Evolutionary conservation across 176 grass and related monocot genomes (phyloP), one percentile per base, ranked within the genome.

Genomic region (Luzula sylvatica): DNA sequence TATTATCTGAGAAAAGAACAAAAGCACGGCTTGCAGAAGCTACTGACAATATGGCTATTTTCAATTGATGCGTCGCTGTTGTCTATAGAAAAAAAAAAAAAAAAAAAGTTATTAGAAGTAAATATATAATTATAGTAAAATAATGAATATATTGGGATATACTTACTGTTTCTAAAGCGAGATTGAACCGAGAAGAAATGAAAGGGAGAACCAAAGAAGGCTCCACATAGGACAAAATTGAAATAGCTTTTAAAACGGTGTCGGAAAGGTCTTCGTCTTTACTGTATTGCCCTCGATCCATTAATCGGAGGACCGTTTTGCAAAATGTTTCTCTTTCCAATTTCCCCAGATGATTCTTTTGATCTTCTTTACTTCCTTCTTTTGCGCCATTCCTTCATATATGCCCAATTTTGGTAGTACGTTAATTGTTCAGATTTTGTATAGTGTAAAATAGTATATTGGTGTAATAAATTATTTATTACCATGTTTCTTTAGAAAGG

Each of bases 271-370:
- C 77, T 66, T 71, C 75, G 20, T 88, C 72, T 66, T 95, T 95
- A 83, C 90, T 95, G 49, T 95, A 88, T 68, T 88, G 90, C 71
- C 90, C 84, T 58, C 80, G 83, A 65, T 88, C 83, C 61, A 95
- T 76, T 61, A 88, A 82, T 88, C 83, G 88, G 50, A 88, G 60
- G 27, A 95, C 50, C 42, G 66, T 72, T 72, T 88, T 79, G 38
- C 88, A 58, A 76, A 95, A 95, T 61, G 19, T 40, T 52, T 15
- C 55, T 71, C 84, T 82, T 66, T 95, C 90, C 55, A 70, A 57
- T 25, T 74, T 86, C 59, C 84, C 84, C 54, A 95, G 71, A 65
- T 44, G 80, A 48, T 66, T 50, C 30, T 35, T 22, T 47, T 61
- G n/a, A 35, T 68, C 8, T 15, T 56, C 14, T n/a, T n/a, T n/a